Base-by-base conservation (phyloP, 805 yeast species). In the Candida pseudoglaebosa region DNA sequence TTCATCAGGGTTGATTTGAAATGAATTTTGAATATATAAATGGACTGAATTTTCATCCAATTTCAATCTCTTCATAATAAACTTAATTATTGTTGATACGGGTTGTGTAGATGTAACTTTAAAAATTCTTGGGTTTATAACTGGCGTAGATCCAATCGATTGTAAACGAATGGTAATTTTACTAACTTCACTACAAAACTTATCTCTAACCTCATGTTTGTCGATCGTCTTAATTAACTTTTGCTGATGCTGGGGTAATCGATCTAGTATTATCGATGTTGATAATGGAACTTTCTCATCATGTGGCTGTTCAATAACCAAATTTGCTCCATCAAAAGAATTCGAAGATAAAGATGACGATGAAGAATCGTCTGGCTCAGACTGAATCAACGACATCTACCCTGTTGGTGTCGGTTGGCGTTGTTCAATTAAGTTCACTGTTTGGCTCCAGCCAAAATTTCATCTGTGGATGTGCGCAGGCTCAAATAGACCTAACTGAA, bases 61-160 rank as follows among this genome's bases (percentile, higher is more conserved):
- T 24, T 54, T 56, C 18, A 75, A 42, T 39, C 61, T 67, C 47
- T 65, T 70, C 17, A 60, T 61, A 21, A 78, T 49, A 47, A 75
- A 80, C 42, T 57, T 67, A 20, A 60, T 55, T 26, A 77, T 53
- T 1, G 78, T 72, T 3, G 71, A 61, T 35, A 75, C 68, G 4
- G 68, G 69, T 41, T 73, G 79, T 21, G 62, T 59, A 16, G 66
- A 53, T 10, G 77, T 67, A 2, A 77, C 75, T 41, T 67, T 71
- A 50, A 74, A 78, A 1, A 74, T 63, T 2, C 65, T 59, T 0
- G 84, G 84, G 1, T 52, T 59, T 3, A 81, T 59, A 3, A 63
- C 60, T 1, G 74, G 72, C 0, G 78, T 67, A 0, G 83, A 71
- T 0, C 86, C 86, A 24, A 81, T 75, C 2, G 86, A 73, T 43